phyloP scores from a whole-genome alignment of 805 yeast genomes.

The Maudiozyma turicensis region DNA sequence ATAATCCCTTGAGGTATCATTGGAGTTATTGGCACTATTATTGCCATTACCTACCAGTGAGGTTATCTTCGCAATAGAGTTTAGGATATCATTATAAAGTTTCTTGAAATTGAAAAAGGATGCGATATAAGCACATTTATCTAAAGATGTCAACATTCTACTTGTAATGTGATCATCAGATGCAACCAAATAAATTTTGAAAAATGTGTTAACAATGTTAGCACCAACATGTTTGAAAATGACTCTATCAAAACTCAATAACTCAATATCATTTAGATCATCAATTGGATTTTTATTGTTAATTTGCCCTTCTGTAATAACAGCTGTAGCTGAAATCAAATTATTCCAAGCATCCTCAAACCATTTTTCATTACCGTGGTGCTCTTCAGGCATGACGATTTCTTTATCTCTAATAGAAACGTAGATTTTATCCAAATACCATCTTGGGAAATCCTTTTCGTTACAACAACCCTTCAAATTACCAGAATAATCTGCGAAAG shows the following conservation, averaged over 20 bases:
- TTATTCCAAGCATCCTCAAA: conserved; percentile 84
- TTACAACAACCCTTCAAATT: conserved; percentile 76
- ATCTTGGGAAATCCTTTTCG: conserved; percentile 67
- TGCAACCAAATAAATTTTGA: conserved; percentile 77
- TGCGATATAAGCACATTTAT: conserved; percentile 74
- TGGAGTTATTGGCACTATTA: neutral
- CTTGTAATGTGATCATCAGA: conserved; percentile 84
- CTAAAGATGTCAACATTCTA: conserved; percentile 78
- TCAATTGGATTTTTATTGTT: conserved; percentile 15
- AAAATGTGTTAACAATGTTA: conserved; percentile 59
- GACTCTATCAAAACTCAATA: conserved; percentile 57
- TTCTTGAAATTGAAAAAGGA: conserved; percentile 46
- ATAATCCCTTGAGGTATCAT: neutral
- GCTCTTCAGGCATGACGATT: conserved; percentile 96
- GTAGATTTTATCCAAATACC: conserved; percentile 78
- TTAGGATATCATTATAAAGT: conserved; percentile 58
- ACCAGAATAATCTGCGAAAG: conserved; percentile 65
- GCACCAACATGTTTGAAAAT: conserved; percentile 58
- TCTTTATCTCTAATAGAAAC: conserved; percentile 73
- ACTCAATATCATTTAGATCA: conserved; percentile 16
- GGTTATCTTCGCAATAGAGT: conserved; percentile 57
- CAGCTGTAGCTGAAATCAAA: conserved; percentile 37
- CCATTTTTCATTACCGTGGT: conserved; percentile 84
- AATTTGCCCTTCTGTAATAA: conserved; percentile 20
- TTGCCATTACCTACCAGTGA: conserved; percentile 37